Evolutionary conservation across 2,329 filamentous ascomycete genomes (phyloP).

Genomic region (Fusarium vanettenii): DNA sequence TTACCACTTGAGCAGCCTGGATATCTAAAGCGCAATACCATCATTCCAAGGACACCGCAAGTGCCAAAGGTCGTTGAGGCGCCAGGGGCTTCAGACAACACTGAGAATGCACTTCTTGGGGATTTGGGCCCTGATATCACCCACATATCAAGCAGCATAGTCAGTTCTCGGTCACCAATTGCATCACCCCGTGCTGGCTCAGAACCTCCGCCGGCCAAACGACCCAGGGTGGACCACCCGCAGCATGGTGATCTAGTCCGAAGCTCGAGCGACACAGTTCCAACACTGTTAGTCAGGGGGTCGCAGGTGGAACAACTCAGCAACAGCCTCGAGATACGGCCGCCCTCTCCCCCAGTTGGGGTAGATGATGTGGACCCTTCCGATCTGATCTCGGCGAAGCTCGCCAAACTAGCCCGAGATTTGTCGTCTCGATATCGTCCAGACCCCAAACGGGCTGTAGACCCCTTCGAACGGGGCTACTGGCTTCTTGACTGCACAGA

Average conservation of each 20-base stretch:
- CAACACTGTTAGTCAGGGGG: conserved; percentile 20
- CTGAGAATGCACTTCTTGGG: conserved; percentile 14
- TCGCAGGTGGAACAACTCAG: conserved; percentile 35
- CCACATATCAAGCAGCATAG: conserved; percentile 48
- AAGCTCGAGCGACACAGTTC: conserved; percentile 48
- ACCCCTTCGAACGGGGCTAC: conserved; percentile 78
- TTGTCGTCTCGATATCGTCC: conserved; percentile 67
- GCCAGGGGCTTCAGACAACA: conserved; percentile 6
- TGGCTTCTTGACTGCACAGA: conserved; percentile 73
- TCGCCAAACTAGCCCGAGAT: conserved; percentile 63
- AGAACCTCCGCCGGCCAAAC: conserved; percentile 47
- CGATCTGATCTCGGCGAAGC: conserved; percentile 67
- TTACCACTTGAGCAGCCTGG: not conserved
- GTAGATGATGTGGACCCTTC: conserved; percentile 56
- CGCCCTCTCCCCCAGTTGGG: conserved; percentile 65
- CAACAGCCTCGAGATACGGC: conserved; percentile 60
- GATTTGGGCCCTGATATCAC: conserved; percentile 42
- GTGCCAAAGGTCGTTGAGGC: not conserved
- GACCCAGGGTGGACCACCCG: conserved; percentile 30
- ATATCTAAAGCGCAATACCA: conserved; percentile 8
- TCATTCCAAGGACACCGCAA: conserved; percentile 44
- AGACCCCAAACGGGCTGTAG: conserved; percentile 41
- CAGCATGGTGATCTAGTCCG: conserved; percentile 37
- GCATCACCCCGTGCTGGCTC: conserved; percentile 44
- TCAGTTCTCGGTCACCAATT: conserved; percentile 25